A percentile compares a stretch with the other conserved stretches of the same genome.
These are phyloP conservation scores for Azolla pinnata DNA, from an alignment of 75 land plant genomes.

Conservation along the genomic window DNA sequence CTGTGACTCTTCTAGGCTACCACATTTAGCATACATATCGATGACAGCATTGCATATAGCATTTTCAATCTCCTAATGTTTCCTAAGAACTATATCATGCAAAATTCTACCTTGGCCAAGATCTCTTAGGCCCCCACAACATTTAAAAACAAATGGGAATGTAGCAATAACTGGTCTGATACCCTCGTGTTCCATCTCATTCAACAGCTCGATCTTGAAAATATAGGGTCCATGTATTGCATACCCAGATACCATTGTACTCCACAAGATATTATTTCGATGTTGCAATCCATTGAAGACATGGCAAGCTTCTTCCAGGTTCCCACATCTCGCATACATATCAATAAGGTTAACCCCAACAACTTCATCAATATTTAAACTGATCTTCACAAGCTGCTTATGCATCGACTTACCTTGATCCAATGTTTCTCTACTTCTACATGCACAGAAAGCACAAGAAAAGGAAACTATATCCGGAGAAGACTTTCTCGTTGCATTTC, in stretches of 20 bases:
- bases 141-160: constrained; percentile 25
- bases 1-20: constrained; percentile 25
- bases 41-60: constrained; percentile 34
- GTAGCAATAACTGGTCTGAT: constrained; percentile 24
- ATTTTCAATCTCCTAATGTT: constrained; percentile 8
- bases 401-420: constrained; percentile 30
- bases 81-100: constrained; percentile 21
- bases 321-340: constrained; percentile 47
- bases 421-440: constrained; percentile 21
- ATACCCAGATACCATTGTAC: constrained; percentile 34
- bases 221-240: constrained; percentile 33
- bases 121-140: constrained; percentile 23
- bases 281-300: constrained; percentile 21
- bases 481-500: neutral
- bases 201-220: constrained; percentile 29
- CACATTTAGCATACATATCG: constrained; percentile 48
- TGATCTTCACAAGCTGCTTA: constrained; percentile 17
- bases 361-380: constrained; percentile 10
- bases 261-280: constrained; percentile 34
- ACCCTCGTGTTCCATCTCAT: constrained; percentile 24
- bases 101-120: constrained; percentile 23
- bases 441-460: constrained; percentile 26
- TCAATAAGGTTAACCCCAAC: constrained; percentile 33
- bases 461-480: constrained; percentile 30
- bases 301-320: constrained; percentile 20